These are phyloP conservation scores for Gamarada debralockiae DNA, from an alignment of 495 filamentous ascomycete species.

Conservation along the genomic window DNA sequence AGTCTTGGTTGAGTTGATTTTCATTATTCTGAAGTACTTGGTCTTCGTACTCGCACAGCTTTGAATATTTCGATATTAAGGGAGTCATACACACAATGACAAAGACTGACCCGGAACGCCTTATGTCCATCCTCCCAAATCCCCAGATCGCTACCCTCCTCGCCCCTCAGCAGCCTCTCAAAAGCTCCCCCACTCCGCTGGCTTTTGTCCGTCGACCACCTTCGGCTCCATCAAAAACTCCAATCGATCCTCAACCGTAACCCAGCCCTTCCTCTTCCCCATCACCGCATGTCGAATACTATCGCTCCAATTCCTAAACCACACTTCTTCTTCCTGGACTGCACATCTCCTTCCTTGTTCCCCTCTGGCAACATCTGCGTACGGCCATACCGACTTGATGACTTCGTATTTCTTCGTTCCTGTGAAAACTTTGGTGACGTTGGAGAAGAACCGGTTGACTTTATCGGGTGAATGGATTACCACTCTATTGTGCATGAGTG, in stretches of 20 bases:
- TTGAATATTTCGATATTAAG: too few relatives aligned
- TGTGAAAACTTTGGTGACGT: slow-evolving; percentile 40
- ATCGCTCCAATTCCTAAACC: slow-evolving; percentile 80
- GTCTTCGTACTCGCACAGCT: too few relatives aligned
- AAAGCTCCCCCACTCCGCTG: slow-evolving; percentile 4
- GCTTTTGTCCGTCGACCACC: slow-evolving; percentile 4
- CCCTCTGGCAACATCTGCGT: slow-evolving; percentile 19
- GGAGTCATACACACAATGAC: too few relatives aligned
- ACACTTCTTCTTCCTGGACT: slow-evolving; percentile 48
- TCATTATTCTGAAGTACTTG: too few relatives aligned
- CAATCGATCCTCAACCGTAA: slow-evolving; percentile 60
- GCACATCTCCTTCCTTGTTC: slow-evolving; percentile 27
- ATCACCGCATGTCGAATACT: slow-evolving; percentile 90
- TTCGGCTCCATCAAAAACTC: slow-evolving; percentile 78
- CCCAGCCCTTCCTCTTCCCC: slow-evolving; percentile 73
- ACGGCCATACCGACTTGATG: slow-evolving; percentile 24
- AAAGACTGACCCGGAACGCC: too few relatives aligned
- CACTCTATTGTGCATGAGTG: slow-evolving; percentile 44
- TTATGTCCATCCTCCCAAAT: too few relatives aligned
- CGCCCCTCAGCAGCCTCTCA: too few relatives aligned
- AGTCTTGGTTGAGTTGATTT: too few relatives aligned
- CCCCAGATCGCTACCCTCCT: slow-evolving; percentile 41
- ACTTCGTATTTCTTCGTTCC: slow-evolving; percentile 23
- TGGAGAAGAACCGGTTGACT: slow-evolving; percentile 49
- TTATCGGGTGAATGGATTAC: slow-evolving; percentile 45